Evolutionary conservation across 495 filamentous ascomycete genomes (phyloP).

Genomic region (Xylaria acuta): DNA sequence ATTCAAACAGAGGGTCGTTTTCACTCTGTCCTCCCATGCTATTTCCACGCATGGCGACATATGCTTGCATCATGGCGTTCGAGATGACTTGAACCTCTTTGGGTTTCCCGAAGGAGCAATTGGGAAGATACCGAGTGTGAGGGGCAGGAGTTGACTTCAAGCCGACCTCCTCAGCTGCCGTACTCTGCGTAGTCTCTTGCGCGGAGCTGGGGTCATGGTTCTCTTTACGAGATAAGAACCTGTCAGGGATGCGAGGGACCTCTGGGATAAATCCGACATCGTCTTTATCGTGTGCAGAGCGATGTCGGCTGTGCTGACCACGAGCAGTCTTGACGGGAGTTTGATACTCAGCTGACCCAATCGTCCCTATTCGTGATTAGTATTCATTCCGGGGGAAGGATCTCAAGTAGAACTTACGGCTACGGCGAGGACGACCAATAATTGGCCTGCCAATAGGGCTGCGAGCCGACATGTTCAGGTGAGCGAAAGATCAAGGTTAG

Average conservation of each 20-base stretch:
- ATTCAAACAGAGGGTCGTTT: constrained; percentile 28
- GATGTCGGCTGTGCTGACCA: not conserved
- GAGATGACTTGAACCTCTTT: constrained; percentile 24
- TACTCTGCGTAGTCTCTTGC: not conserved
- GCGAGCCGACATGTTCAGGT: constrained; percentile 16
- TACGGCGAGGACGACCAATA: constrained; percentile 21
- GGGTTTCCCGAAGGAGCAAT: constrained; percentile 21
- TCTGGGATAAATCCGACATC: not conserved
- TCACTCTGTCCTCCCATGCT: constrained; percentile 3
- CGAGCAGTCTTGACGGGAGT: not conserved
- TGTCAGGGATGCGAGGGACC: constrained; percentile 21
- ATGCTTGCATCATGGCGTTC: constrained; percentile 34
- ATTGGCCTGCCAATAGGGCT: constrained; percentile 9
- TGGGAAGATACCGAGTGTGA: constrained; percentile 25
- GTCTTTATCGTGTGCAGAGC: not conserved
- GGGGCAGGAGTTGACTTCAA: not conserved
- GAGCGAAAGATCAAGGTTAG: not conserved
- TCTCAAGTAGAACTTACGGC: constrained; percentile 10
- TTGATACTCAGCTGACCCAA: constrained; percentile 1
- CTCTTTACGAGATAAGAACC: not conserved
- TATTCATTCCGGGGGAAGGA: not conserved
- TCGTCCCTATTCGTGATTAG: constrained; percentile 6
- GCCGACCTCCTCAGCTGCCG: not conserved
- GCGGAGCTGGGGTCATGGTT: not conserved
- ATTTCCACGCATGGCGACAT: constrained; percentile 36